These are phyloP conservation scores for Termitomyces bulborhizus DNA, from an alignment of 768 basidiomycete species.

Conservation along the genomic window DNA sequence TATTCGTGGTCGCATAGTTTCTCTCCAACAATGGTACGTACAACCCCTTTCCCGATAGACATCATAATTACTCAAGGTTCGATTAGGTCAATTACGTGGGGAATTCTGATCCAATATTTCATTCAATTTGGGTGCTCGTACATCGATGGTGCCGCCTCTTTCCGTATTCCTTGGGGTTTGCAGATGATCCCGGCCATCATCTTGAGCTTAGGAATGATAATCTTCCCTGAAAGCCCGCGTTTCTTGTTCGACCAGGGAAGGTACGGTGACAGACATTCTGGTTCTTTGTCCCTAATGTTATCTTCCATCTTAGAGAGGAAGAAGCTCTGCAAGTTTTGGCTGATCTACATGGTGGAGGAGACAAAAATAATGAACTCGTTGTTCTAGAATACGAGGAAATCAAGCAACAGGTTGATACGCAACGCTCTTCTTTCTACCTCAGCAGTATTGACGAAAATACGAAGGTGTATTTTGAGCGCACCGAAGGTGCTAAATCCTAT, in stretches of 20 bases:
- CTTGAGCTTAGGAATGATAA: conserved; percentile 58
- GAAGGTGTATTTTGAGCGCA: conserved; percentile 51
- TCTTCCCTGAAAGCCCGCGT: conserved; percentile 68
- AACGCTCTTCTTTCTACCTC: background rate
- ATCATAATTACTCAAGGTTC: background rate
- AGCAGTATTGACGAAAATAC: background rate
- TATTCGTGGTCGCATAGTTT: conserved; percentile 71
- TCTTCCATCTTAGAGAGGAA: conserved; percentile 27
- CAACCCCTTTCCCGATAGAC: background rate
- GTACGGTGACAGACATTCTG: conserved; percentile 20
- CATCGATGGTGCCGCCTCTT: conserved; percentile 63
- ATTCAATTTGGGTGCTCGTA: conserved; percentile 72
- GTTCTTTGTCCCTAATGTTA: background rate
- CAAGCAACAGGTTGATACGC: conserved; percentile 34
- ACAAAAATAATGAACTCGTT: conserved; percentile 54
- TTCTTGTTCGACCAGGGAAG: conserved; percentile 61
- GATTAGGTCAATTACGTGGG: conserved; percentile 62
- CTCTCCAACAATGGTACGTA: conserved; percentile 63
- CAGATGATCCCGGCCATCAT: conserved; percentile 76
- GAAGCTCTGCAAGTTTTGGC: conserved; percentile 71
- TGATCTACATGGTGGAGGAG: conserved; percentile 65
- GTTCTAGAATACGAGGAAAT: conserved; percentile 69
- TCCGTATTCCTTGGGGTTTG: conserved; percentile 76
- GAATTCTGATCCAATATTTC: conserved; percentile 72
- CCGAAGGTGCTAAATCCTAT: conserved; percentile 66